These are phyloP conservation scores for Ogataea zsoltii DNA, from an alignment of 805 yeast species.

Conservation along the genomic window DNA sequence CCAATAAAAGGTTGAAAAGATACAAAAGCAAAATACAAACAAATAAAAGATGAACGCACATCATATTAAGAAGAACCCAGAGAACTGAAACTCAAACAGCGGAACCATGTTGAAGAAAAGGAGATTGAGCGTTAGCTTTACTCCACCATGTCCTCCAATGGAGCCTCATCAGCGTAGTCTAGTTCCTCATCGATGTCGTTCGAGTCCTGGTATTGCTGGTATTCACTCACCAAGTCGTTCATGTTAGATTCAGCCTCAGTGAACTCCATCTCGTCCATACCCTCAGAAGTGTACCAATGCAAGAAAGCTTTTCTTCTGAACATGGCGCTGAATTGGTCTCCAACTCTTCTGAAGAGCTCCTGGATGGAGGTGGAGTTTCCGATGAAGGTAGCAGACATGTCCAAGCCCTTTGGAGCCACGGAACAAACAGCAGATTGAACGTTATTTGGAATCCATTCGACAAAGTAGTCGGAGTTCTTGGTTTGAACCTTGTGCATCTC, in stretches of 20 bases:
- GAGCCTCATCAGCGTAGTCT: conserved; percentile 68
- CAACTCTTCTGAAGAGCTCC: conserved; percentile 86
- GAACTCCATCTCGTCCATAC: conserved; percentile 95
- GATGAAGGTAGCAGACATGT: conserved; percentile 89
- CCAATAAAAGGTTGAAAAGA: conserved; percentile 7
- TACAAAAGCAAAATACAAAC: conserved; percentile 17
- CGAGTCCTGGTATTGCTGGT: conserved; percentile 88
- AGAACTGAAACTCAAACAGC: conserved; percentile 15
- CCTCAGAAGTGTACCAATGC: conserved; percentile 95
- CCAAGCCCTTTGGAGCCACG: conserved; percentile 82
- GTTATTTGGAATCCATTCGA: conserved; percentile 95
- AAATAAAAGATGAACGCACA: conserved; percentile 13
- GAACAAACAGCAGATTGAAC: conserved; percentile 93
- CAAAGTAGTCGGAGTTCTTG: conserved; percentile 79
- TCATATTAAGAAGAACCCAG: conserved; percentile 14
- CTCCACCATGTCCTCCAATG: conserved; percentile 50
- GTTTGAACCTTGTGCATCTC: conserved; percentile 85
- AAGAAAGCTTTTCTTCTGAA: conserved; percentile 91
- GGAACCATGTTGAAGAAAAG: conserved; percentile 7
- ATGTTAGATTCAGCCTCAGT: conserved; percentile 91
- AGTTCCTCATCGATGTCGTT: conserved; percentile 75
- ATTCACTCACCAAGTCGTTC: conserved; percentile 85
- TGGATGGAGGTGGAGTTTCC: conserved; percentile 94
- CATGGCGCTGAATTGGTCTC: conserved; percentile 89
- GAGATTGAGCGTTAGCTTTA: conserved; percentile 17